Evolutionary conservation across 2,329 filamentous ascomycete genomes (phyloP), one percentile per base, ranked within the genome.

Genomic region (Colletotrichum sp.): DNA sequence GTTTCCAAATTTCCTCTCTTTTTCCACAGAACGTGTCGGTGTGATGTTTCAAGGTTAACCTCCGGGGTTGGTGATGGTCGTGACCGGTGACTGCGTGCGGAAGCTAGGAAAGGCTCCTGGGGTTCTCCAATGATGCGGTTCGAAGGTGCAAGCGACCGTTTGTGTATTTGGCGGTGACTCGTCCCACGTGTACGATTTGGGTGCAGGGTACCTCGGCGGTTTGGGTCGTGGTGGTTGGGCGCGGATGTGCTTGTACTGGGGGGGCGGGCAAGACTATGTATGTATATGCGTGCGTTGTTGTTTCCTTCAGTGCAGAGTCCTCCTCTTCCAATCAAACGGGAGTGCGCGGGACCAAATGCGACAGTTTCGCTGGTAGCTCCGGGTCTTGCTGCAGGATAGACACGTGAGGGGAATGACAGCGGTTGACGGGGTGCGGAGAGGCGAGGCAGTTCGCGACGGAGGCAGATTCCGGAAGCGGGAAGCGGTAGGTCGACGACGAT

Each of bases 281-380:
- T 75, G 71, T 63, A 60, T 73, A 73, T 76, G 75, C 67, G 75
- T 76, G 71, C 72, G 71, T 76, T 76, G 75, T 75, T 76, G 71
- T 76, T 76, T 32, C 30, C 62, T 59, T 60, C 57, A 48, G 66
- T 55, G 71, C 71, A 67, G 72, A 75, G 57, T 55, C 66, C 59
- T 76, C 67, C 60, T 71, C 67, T 76, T 75, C 75, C 75, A 76
- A 76, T 76, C 66, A 76, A 67, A 62, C 32, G 8, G 15, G 48
- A 30, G 18, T 30, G 22, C 30, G 72, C 28, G 12, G 60, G 71
- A 70, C 34, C 75, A 72, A 67, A 71, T 71, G 71, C 71, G 71
- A 76, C 75, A 75, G 12, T 44, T 44, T 52, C 48, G 16, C 34
- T 60, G 66, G 67, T 36, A 57, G 60, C 59, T 57, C 71, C 34